Base-by-base conservation (phyloP, 129 eudicot species). In the Flaveria robusta region DNA sequence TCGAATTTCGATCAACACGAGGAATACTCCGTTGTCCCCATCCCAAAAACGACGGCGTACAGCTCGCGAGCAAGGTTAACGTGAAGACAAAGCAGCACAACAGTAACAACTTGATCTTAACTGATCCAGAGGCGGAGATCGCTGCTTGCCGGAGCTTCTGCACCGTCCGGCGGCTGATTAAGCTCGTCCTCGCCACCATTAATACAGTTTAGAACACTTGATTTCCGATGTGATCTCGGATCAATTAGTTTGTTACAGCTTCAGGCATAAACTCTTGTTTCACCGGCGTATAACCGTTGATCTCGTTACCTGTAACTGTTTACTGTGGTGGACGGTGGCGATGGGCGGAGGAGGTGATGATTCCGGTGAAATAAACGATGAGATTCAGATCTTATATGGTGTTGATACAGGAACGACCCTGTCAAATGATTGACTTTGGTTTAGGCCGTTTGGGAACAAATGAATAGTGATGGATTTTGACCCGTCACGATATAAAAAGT, bases 161-260 rank as follows among this genome's bases (percentile, higher is more conserved):
- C 5, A 74, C 89, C 79, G 85, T 78, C 75, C 98, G 90, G 20
- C 96, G 96, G 81, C 86, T 86, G 51, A 86, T 83, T 29, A 82
- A 76, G 42, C 83, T 62, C 37, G 86, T 82, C 70, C 94, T 88
- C 74, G 80, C 85, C 64, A 63, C 82, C 81, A 78, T 70, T 9
- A 71, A 3, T 23, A 43, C 76, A 24, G 68, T 64, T 39, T 14
- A 23, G 20, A 58, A 46, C 62, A 49, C 66, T 10, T 14, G 70
- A 72, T 75, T 41, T 68, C 64, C 41, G 68, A 73, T 73, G 39
- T 11, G 68, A 51, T n/a, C 68, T 56, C 39, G 45, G 79, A 74
- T 62, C 79, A 75, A 63, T 19, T 58, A 63, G 7, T 24, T 74
- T 23, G 11, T 42, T 14, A 54, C 54, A 39, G 68, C 76, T 64